These are phyloP conservation scores for Erythrobasidium yunnanense DNA, from an alignment of 768 basidiomycete genomes.

Conservation along the genomic window DNA sequence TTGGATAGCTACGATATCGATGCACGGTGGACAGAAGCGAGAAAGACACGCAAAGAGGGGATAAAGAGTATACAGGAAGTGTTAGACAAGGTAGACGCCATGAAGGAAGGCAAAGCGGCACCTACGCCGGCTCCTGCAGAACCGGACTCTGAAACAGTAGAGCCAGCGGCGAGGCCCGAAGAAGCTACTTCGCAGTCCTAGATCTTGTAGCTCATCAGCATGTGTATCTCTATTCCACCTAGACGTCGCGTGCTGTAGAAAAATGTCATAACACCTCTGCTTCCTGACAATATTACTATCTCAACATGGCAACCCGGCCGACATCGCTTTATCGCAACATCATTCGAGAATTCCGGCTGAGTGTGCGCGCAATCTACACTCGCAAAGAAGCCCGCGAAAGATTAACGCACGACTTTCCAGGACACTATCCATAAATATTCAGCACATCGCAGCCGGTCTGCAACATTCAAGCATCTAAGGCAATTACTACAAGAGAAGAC, in stretches of 20 bases:
- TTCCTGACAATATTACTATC: background rate
- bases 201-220: too few relatives aligned
- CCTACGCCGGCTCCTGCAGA: background rate
- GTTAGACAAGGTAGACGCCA: conserved; percentile 40
- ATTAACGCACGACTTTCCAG: background rate
- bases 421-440: conserved; percentile 2
- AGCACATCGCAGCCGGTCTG: background rate
- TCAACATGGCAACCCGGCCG: background rate
- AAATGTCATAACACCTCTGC: background rate
- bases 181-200: too few relatives aligned
- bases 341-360: conserved; percentile 12
- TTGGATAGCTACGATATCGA: conserved; percentile 42
- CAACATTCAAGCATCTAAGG: background rate
- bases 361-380: background rate
- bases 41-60: conserved; percentile 42
- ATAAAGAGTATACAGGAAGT: conserved; percentile 41
- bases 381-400: background rate
- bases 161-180: background rate
- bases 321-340: conserved; percentile 3
- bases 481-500: background rate
- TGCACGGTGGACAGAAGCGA: conserved; percentile 40
- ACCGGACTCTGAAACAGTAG: background rate
- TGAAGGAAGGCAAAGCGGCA: conserved; percentile 5
- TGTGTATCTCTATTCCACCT: too few relatives aligned
- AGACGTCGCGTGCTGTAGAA: background rate